phyloP scores from a whole-genome alignment of 305 asterid species.

The Rubia tinctorum region DNA sequence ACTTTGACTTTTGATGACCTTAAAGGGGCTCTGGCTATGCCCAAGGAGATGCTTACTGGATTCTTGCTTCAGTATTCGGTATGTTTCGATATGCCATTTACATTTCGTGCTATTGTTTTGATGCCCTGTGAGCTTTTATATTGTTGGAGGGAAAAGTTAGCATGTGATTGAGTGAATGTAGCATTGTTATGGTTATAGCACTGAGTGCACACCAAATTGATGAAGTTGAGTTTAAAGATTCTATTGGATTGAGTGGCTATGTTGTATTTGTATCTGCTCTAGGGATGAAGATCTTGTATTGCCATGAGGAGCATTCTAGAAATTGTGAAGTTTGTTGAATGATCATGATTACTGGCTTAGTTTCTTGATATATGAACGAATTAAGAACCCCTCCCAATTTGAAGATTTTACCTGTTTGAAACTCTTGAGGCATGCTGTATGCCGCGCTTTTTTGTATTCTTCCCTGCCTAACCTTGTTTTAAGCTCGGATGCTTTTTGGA shows the following conservation, averaged over 20 bases:
- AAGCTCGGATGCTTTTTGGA: background rate
- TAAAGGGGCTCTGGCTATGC: slow-evolving; percentile 86
- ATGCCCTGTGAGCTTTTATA: background rate
- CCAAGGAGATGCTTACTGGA: slow-evolving; percentile 69
- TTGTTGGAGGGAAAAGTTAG: background rate
- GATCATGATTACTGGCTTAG: background rate
- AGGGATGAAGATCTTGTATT: background rate
- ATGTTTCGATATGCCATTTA: background rate
- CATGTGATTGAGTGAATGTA: background rate
- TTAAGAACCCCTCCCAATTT: background rate
- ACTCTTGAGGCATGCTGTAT: background rate
- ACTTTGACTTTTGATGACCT: slow-evolving; percentile 87
- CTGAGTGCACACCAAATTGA: background rate
- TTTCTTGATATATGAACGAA: background rate
- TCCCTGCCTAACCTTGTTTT: background rate
- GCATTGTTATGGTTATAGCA: slow-evolving; percentile 1
- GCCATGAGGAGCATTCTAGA: background rate
- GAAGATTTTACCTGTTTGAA: background rate
- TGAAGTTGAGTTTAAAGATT: background rate
- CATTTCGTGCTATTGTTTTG: background rate
- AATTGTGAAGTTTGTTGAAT: background rate
- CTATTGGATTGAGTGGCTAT: background rate
- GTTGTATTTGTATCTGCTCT: background rate
- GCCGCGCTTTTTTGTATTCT: background rate
- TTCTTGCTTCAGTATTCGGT: slow-evolving; percentile 82